phyloP scores from a whole-genome alignment of 306 rosid genomes.

The Malus sylvestris region DNA sequence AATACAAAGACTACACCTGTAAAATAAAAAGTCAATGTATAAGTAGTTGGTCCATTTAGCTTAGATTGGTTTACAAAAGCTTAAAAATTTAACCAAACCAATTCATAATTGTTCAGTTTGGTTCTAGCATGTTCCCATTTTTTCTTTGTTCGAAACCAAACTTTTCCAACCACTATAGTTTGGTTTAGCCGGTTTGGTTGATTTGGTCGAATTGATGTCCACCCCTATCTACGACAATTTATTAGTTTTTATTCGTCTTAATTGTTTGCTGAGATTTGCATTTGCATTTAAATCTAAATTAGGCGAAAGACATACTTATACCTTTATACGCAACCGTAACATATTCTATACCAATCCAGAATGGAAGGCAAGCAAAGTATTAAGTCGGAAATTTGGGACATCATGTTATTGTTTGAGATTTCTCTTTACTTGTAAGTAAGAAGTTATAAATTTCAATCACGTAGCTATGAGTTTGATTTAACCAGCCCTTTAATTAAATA shows the following conservation, averaged over 20 bases:
- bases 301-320: neutral
- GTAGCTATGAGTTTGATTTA: too few species aligned
- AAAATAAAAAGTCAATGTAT: neutral
- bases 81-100: neutral
- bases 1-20: neutral
- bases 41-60: neutral
- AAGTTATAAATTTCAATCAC: too few species aligned
- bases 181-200: neutral
- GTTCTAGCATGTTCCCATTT: neutral
- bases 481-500: too few species aligned
- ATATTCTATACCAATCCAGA: neutral
- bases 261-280: neutral
- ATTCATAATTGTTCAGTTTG: neutral
- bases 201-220: neutral
- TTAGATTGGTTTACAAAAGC: neutral
- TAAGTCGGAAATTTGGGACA: neutral
- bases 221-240: neutral
- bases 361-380: neutral
- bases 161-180: neutral
- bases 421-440: neutral
- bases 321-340: neutral
- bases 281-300: neutral
- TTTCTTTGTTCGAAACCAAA: neutral
- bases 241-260: neutral
- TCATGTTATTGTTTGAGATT: neutral